Evolutionary conservation across 345 rosid genomes (phyloP).

Genomic region (Raphanus raphanistrum): DNA sequence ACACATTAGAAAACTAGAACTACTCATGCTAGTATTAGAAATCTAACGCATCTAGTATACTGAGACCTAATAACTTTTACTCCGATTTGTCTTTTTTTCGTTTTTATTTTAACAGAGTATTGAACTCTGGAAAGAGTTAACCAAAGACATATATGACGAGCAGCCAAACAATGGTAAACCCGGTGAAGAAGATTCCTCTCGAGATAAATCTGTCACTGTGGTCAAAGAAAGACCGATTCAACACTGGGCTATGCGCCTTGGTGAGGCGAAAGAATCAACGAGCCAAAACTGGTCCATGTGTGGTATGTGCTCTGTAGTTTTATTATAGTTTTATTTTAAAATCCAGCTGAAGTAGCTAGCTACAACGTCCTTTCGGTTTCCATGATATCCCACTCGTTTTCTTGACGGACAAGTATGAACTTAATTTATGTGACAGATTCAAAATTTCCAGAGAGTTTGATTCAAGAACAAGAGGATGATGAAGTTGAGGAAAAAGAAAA

Average conservation of each 20-base stretch:
- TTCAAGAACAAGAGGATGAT: not conserved
- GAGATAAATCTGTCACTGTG: not conserved
- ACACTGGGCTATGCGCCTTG: conserved; percentile 15
- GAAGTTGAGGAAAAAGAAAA: not conserved
- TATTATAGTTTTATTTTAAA: not conserved
- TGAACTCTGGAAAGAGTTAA: conserved; percentile 21
- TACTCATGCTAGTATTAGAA: not conserved
- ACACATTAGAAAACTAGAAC: not conserved
- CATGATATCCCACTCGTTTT: conserved; percentile 1
- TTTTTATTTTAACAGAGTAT: conserved; percentile 13
- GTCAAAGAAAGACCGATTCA: conserved; percentile 16
- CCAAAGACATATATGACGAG: not conserved
- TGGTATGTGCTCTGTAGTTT: conserved; percentile 16
- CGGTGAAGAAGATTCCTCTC: conserved; percentile 5
- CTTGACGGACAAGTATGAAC: conserved; percentile 10
- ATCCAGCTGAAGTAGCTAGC: not conserved
- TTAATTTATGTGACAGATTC: conserved; percentile 5
- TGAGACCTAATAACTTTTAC: not conserved
- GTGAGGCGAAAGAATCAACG: not conserved
- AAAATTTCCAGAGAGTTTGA: conserved; percentile 3
- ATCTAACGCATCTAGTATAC: not conserved
- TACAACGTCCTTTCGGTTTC: not conserved
- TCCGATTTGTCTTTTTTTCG: not conserved
- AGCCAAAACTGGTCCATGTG: conserved; percentile 5
- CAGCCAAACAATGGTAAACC: not conserved